Base-by-base conservation (phyloP, 495 filamentous ascomycete species). In the Penicillium coffeae region DNA sequence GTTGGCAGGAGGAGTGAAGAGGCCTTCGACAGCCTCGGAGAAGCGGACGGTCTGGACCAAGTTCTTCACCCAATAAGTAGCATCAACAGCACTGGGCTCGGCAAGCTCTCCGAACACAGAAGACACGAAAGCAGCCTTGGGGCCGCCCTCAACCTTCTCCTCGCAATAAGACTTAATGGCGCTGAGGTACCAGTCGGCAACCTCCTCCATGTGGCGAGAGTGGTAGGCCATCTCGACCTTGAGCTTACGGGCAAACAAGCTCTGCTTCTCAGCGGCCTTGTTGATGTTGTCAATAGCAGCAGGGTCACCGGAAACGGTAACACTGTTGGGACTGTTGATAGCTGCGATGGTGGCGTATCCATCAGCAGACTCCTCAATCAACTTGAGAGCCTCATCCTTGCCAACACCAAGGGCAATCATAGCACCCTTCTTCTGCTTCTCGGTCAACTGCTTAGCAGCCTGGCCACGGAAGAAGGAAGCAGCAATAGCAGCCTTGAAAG, bases 391-490 rank as follows among this genome's bases (percentile, higher is more conserved):
- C 2, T 60, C 53, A 1, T 58, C 54, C 1, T 13, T 7, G 1
- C 4, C 9, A 5, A 50, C n/a, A 13, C 37, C 79, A 3, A 82
- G 73, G 0, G 80, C 81, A 56, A 78, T 48, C 63, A 66, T 66
- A 1, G 38, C 54, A 8, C 62, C 59, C 8, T 34, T 34, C 5
- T 13, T 12, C 1, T 13, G 2, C 1, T 3, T n/a, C 6, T 36
- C 14, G 14, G 35, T 21, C 21, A 46, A 38, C n/a, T 9, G 12
- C 19, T 35, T 38, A 3, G 42, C 33, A 12, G 35, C 34, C 3
- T 35, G 25, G 2, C 72, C 73, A 7, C 74, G 56, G 38, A 65
- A 69, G 39, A 68, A 77, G 6, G 72, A 65, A 20, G 63, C 22
- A 2, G 50, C 51, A 6, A 76, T 69, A 1, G 74, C 60, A 8